These are phyloP conservation scores for Raphidocelis subcapitata DNA, from an alignment of 139 green algal species.

Conservation along the genomic window DNA sequence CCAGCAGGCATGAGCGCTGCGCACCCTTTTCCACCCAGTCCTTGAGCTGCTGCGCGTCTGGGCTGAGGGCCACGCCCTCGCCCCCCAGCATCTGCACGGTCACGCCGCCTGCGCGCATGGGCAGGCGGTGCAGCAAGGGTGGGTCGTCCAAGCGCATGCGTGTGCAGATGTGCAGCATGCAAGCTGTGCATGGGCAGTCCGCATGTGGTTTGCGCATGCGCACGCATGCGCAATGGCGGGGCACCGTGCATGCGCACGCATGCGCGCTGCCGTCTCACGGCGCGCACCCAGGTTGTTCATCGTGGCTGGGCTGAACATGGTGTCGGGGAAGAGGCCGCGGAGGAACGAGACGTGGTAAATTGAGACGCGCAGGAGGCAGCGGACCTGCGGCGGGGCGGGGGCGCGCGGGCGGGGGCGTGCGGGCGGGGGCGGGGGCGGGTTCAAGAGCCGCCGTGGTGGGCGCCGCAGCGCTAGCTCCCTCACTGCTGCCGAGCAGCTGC, in stretches of 20 bases:
- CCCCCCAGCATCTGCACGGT: no score
- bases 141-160: background rate
- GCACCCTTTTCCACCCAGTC: constrained; percentile 69
- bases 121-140: background rate
- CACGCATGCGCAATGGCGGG: background rate
- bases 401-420: background rate
- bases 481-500: background rate
- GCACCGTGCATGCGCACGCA: background rate
- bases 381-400: constrained; percentile 21
- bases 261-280: constrained; percentile 30
- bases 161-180: background rate
- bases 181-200: background rate
- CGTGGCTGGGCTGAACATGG: constrained; percentile 49
- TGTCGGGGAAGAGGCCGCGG: constrained; percentile 66
- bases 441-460: no score
- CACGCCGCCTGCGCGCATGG: no score
- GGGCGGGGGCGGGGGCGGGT: background rate
- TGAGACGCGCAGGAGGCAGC: constrained; percentile 51
- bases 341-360: constrained; percentile 68
- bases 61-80: no score
- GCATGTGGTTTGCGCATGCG: background rate
- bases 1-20: no score
- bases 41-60: constrained; percentile 55
- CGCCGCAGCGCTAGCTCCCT: background rate
- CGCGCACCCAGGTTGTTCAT: constrained; percentile 60